Percentiles rank a stretch among this genome's conserved stretches.
Conservation (phyloP, 1,284 basidiomycete species). For the Naganishia liquefaciens region DNA sequence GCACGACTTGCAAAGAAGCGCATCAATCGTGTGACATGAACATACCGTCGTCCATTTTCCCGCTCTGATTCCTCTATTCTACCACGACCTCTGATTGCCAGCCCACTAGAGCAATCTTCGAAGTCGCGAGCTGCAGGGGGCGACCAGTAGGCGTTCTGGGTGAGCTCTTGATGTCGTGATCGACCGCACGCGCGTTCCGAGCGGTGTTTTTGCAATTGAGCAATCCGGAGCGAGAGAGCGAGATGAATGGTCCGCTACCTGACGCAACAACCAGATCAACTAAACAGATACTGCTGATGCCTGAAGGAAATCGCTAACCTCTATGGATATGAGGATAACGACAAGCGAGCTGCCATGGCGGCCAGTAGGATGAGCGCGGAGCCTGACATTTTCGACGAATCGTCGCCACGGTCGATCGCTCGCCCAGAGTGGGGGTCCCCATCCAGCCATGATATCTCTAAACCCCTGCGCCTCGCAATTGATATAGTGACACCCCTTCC, state of each 20-base stretch:
- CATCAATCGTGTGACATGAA: background rate
- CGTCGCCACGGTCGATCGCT: background rate
- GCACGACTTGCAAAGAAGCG: background rate
- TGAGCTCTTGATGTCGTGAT: background rate
- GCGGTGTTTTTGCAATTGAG: background rate
- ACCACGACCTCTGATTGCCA: no score
- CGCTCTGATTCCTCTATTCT: no score
- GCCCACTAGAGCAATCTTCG: no score
- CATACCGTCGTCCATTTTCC: slow-evolving; percentile 27
- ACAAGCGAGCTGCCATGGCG: background rate
- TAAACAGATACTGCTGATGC: no score
- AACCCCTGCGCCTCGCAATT: no score
- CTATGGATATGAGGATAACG: background rate
- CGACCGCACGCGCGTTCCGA: background rate
- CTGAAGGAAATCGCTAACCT: no score
- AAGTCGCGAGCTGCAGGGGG: background rate
- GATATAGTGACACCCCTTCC: no score
- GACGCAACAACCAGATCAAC: background rate
- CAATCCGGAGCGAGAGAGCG: background rate
- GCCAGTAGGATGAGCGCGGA: background rate
- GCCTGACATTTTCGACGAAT: slow-evolving; percentile 20
- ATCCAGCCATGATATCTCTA: no score
- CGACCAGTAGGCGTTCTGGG: background rate
- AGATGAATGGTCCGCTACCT: no score
- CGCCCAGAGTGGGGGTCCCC: background rate